Conservation (phyloP, 305 asterid genomes). For the Rubia peregrina region DNA sequence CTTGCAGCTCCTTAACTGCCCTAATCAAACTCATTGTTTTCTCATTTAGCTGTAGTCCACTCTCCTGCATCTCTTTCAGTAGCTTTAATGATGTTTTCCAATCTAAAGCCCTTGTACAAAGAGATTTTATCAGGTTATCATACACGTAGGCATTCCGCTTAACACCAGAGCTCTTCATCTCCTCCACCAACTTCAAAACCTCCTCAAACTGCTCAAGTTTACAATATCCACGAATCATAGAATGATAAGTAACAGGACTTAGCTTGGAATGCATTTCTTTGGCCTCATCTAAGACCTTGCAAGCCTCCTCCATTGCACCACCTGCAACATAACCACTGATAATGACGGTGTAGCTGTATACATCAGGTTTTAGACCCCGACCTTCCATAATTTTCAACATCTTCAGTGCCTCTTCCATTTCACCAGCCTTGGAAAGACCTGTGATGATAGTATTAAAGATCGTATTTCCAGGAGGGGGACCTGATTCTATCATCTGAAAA, state of each 20-base stretch:
- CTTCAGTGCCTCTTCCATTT: conserved; percentile 48
- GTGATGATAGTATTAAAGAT: conserved; percentile 58
- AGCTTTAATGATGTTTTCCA: conserved; percentile 72
- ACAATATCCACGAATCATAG: conserved; percentile 70
- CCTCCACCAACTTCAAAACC: conserved; percentile 54
- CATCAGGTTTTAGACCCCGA: conserved; percentile 78
- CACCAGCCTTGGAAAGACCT: conserved; percentile 56
- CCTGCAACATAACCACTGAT: conserved; percentile 55
- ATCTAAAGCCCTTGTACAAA: conserved; percentile 72
- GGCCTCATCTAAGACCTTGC: conserved; percentile 58
- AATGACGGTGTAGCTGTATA: conserved; percentile 63
- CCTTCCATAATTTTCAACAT: conserved; percentile 49
- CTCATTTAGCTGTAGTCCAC: conserved; percentile 52
- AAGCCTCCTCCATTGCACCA: conserved; percentile 63
- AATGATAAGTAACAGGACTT: conserved; percentile 45
- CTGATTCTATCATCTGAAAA: conserved; percentile 53
- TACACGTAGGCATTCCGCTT: conserved; percentile 63
- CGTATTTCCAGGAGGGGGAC: conserved; percentile 74
- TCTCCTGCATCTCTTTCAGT: conserved; percentile 53
- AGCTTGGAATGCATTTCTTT: conserved; percentile 55
- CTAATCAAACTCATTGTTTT: conserved; percentile 59
- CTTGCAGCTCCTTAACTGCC: conserved; percentile 67
- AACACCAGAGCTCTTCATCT: conserved; percentile 68
- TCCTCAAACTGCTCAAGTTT: conserved; percentile 66
- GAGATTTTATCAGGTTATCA: conserved; percentile 71